Conservation (phyloP, 805 yeast species). For the Cyberlindnera suaveolens region DNA sequence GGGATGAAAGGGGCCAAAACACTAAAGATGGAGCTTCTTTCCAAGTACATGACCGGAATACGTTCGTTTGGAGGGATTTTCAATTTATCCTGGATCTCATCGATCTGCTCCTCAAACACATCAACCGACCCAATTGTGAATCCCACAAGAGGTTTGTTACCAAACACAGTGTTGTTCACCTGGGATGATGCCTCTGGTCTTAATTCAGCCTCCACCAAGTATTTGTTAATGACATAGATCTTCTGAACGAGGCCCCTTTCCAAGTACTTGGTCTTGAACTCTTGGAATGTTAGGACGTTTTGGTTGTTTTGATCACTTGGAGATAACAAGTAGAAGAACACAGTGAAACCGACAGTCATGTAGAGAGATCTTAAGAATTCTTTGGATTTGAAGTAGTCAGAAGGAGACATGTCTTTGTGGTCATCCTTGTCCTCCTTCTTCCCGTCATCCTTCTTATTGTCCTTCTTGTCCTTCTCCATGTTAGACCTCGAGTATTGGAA, state of each 20-base stretch:
- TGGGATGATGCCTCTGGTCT: conserved; percentile 32
- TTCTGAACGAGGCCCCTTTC: conserved; percentile 74
- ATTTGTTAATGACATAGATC: conserved; percentile 66
- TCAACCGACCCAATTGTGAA: conserved; percentile 89
- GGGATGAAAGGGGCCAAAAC: conserved; percentile 71
- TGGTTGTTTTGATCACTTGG: conserved; percentile 22
- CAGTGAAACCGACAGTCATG: conserved; percentile 32
- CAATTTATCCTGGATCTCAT: conserved; percentile 60
- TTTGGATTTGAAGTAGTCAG: conserved; percentile 35
- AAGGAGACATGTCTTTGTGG: conserved; percentile 24
- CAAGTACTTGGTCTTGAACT: conserved; percentile 72
- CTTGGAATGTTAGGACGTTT: conserved; percentile 58
- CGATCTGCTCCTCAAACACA: conserved; percentile 77
- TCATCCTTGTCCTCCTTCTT: conserved; percentile 17
- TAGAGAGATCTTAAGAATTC: conserved; percentile 35
- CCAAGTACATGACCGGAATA: conserved; percentile 71
- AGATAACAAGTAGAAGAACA: conserved; percentile 30
- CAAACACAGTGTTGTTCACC: conserved; percentile 21
- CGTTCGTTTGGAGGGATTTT: conserved; percentile 64
- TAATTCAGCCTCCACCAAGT: conserved; percentile 64
- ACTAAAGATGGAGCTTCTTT: conserved; percentile 58
- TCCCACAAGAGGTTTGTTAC: conserved; percentile 39
- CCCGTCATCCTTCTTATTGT: conserved; percentile 12
- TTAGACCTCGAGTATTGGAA: conserved; percentile 10
- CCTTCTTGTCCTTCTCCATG: conserved; percentile 6